A percentile compares a stretch with the other conserved stretches of the same genome.
phyloP scores from a whole-genome alignment of 73 alveolate species.

The Blepharisma japonicum region DNA sequence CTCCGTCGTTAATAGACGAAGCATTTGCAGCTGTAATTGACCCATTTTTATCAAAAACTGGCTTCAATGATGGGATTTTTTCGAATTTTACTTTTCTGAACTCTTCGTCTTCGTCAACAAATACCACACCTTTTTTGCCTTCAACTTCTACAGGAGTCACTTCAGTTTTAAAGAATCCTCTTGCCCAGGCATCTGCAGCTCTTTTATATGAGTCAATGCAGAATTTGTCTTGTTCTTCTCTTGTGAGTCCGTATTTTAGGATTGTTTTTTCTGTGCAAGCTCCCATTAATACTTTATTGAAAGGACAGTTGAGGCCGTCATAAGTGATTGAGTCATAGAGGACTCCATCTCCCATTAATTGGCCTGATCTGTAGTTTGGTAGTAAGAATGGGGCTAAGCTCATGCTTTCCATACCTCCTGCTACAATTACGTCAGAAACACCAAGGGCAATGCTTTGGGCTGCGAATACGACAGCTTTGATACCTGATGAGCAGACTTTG shows the following conservation, averaged over 20 bases:
- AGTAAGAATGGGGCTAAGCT: slow-evolving; percentile 77
- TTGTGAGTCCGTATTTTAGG: slow-evolving; percentile 55
- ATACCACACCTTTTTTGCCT: slow-evolving; percentile 8
- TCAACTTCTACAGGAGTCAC: slow-evolving; percentile 55
- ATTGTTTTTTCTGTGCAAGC: slow-evolving; percentile 67
- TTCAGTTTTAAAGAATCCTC: slow-evolving; percentile 72
- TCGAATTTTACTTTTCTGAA: slow-evolving; percentile 51
- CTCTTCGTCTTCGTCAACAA: slow-evolving; percentile 58
- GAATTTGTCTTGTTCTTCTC: slow-evolving; percentile 76
- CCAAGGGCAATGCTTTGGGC: slow-evolving; percentile 79
- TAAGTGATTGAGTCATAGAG: slow-evolving; percentile 58
- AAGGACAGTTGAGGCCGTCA: slow-evolving; percentile 77
- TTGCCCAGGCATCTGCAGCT: slow-evolving; percentile 75
- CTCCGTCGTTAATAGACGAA: slow-evolving; percentile 65
- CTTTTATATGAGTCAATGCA: slow-evolving; percentile 68
- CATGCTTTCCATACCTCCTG: slow-evolving; percentile 88
- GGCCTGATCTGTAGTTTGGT: slow-evolving; percentile 64
- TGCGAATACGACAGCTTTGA: slow-evolving; percentile 82
- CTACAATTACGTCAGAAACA: slow-evolving; percentile 58
- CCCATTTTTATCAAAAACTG: slow-evolving; percentile 53
- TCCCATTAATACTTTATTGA: slow-evolving; percentile 68
- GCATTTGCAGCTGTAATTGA: slow-evolving; percentile 68
- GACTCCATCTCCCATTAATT: slow-evolving; percentile 56
- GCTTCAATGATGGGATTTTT: slow-evolving; percentile 45
- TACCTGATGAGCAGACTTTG: slow-evolving; percentile 84